phyloP scores from a whole-genome alignment of 352 stramenopile species.

The Phytopythium litorale region DNA sequence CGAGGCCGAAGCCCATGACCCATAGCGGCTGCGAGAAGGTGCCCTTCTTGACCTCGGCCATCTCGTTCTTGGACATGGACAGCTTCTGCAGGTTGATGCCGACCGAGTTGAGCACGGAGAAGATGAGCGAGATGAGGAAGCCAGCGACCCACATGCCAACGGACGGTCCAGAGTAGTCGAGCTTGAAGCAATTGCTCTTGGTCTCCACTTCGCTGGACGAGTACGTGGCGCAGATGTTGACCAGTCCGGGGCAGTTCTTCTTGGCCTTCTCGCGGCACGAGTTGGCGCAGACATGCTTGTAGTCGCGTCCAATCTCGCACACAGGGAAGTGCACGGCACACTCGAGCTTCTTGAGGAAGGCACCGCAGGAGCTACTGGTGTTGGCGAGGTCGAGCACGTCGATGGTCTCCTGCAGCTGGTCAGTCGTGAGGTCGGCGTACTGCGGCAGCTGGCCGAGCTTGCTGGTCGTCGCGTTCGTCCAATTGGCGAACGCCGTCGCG shows the following conservation, averaged over 20 bases:
- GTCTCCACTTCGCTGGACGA: slow-evolving; percentile 39
- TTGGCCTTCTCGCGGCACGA: slow-evolving; percentile 62
- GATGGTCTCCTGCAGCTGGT: slow-evolving; percentile 35
- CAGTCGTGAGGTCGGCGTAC: slow-evolving; percentile 29
- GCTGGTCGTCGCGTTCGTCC: slow-evolving; percentile 43
- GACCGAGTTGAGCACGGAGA: slow-evolving; percentile 87
- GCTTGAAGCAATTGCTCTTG: slow-evolving; percentile 82
- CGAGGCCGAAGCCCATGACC: slow-evolving; percentile 83
- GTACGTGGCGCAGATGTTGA: slow-evolving; percentile 48
- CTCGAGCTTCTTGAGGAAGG: slow-evolving; percentile 53
- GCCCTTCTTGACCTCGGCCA: slow-evolving; percentile 57
- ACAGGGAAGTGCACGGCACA: slow-evolving; percentile 76
- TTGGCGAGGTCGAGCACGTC: slow-evolving; percentile 59
- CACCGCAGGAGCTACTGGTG: slow-evolving; percentile 50
- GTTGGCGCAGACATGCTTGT: slow-evolving; percentile 50
- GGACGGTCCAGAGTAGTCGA: slow-evolving; percentile 60
- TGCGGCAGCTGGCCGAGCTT: slow-evolving; percentile 43
- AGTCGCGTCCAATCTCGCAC: slow-evolving; percentile 76
- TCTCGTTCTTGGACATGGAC: slow-evolving; percentile 75
- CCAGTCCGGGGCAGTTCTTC: slow-evolving; percentile 58
- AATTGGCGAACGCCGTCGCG: slow-evolving; percentile 33
- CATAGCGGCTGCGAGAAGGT: slow-evolving; percentile 86
- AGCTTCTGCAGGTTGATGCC: slow-evolving; percentile 92
- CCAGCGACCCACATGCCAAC: slow-evolving; percentile 85
- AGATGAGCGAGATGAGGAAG: slow-evolving; percentile 85